phyloP scores from a whole-genome alignment of 345 rosid genomes.

The Gossypioides kirkii region DNA sequence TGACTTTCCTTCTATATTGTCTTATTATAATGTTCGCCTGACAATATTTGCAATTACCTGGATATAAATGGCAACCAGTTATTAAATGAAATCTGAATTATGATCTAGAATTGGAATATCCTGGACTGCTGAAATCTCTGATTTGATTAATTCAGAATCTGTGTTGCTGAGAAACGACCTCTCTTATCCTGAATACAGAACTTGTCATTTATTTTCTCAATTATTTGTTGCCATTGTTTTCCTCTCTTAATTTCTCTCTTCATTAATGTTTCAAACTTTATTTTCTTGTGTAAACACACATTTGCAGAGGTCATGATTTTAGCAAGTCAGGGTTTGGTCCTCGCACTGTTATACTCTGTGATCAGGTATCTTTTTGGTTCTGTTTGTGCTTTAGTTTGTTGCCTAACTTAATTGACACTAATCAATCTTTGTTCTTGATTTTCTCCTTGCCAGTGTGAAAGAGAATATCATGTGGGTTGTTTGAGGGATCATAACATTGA shows the following conservation, averaged over 20 bases:
- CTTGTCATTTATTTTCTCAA: background rate
- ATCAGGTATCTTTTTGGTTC: slow-evolving; percentile 54
- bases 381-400: background rate
- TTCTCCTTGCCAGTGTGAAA: slow-evolving; percentile 59
- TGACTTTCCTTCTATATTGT: too few relatives aligned
- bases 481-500: slow-evolving; percentile 68
- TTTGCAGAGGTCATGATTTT: slow-evolving; percentile 69
- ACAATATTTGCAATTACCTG: background rate
- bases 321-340: slow-evolving; percentile 64
- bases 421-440: slow-evolving; percentile 10
- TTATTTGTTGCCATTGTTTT: background rate
- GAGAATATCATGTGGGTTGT: slow-evolving; percentile 93
- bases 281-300: slow-evolving; percentile 6
- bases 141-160: background rate
- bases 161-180: background rate
- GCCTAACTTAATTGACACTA: slow-evolving; percentile 1
- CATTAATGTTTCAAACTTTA: background rate
- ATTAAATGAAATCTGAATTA: slow-evolving; percentile 2
- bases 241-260: background rate
- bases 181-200: background rate
- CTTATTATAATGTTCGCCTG: background rate
- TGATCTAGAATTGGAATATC: background rate
- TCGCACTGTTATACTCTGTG: slow-evolving; percentile 85
- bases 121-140: background rate
- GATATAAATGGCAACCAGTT: background rate